phyloP scores from a whole-genome alignment of 2,329 filamentous ascomycete species.

The Colletotrichum sp. region DNA sequence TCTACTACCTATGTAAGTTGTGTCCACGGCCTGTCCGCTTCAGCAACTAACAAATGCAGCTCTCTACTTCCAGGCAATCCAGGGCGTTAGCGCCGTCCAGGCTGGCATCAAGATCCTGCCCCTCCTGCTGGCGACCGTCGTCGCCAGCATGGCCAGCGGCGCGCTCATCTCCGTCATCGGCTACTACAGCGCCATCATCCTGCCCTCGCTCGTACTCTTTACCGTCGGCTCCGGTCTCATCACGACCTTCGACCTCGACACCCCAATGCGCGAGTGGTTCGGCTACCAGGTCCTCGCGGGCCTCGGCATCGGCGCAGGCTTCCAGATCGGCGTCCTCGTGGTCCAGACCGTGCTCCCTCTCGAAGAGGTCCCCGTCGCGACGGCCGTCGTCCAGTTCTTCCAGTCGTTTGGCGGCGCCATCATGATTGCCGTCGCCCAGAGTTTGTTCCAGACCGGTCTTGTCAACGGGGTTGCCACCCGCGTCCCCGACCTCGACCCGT shows the following conservation, averaged over 20 bases:
- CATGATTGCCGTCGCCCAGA: slow-evolving; percentile 69
- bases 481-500: slow-evolving; percentile 50
- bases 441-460: slow-evolving; percentile 71
- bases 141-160: slow-evolving; percentile 51
- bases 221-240: slow-evolving; percentile 59
- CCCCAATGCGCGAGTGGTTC: slow-evolving; percentile 56
- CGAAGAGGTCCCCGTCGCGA: slow-evolving; percentile 55
- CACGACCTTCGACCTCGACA: slow-evolving; percentile 55
- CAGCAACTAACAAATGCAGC: slow-evolving; percentile 31
- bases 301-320: slow-evolving; percentile 55
- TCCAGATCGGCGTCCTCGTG: slow-evolving; percentile 53
- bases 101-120: slow-evolving; percentile 62
- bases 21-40: background rate
- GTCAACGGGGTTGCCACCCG: slow-evolving; percentile 52
- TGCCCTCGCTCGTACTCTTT: slow-evolving; percentile 44
- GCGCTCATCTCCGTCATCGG: slow-evolving; percentile 46
- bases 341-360: slow-evolving; percentile 57
- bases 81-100: slow-evolving; percentile 56
- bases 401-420: slow-evolving; percentile 71
- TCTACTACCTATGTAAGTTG: slow-evolving; percentile 57
- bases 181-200: slow-evolving; percentile 47
- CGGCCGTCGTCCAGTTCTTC: slow-evolving; percentile 63
- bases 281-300: slow-evolving; percentile 63
- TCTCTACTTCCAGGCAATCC: slow-evolving; percentile 59
- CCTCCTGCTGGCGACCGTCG: slow-evolving; percentile 54